Percentiles rank a stretch among this genome's conserved stretches.
Evolutionary conservation across 1,284 basidiomycete species (phyloP).

Genomic region (Ceratobasidium sp.): DNA sequence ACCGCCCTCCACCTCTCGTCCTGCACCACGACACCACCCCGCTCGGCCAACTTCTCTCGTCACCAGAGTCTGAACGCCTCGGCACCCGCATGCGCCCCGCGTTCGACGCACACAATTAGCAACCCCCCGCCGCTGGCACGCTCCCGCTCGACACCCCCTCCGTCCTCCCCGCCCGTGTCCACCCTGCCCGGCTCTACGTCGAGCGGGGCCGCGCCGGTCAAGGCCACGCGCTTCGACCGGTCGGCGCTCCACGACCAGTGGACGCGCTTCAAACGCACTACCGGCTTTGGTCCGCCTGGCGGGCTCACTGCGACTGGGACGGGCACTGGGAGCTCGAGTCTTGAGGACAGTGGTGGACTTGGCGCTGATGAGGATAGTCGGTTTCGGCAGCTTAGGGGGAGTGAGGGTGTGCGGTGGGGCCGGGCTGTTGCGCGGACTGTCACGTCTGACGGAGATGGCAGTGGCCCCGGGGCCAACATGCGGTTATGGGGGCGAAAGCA

Average conservation of each 20-base stretch:
- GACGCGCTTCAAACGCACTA: slow-evolving; percentile 39
- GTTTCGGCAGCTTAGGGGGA: neutral
- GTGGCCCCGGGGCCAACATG: neutral
- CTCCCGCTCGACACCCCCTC: neutral
- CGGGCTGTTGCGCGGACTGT: slow-evolving; percentile 30
- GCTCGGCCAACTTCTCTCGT: neutral
- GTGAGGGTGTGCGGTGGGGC: slow-evolving; percentile 27
- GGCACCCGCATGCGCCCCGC: neutral
- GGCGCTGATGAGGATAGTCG: slow-evolving; percentile 3
- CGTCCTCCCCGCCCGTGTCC: neutral
- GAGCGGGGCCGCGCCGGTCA: slow-evolving; percentile 1
- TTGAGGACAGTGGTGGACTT: slow-evolving; percentile 10
- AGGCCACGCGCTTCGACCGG: slow-evolving; percentile 40
- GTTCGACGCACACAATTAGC: neutral
- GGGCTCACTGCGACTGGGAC: slow-evolving; percentile 24
- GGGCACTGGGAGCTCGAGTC: slow-evolving; percentile 36
- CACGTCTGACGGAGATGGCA: slow-evolving; percentile 30
- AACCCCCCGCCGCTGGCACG: neutral
- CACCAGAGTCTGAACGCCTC: neutral
- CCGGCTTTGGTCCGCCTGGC: slow-evolving; percentile 24
- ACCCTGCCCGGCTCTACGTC: slow-evolving; percentile 13
- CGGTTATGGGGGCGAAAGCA: slow-evolving; percentile 19
- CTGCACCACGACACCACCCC: slow-evolving; percentile 10
- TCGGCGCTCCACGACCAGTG: slow-evolving; percentile 31
- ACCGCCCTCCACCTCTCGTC: slow-evolving; percentile 6